Evolutionary conservation across 768 basidiomycete species (phyloP).

Genomic region (Mycena kentingensis): DNA sequence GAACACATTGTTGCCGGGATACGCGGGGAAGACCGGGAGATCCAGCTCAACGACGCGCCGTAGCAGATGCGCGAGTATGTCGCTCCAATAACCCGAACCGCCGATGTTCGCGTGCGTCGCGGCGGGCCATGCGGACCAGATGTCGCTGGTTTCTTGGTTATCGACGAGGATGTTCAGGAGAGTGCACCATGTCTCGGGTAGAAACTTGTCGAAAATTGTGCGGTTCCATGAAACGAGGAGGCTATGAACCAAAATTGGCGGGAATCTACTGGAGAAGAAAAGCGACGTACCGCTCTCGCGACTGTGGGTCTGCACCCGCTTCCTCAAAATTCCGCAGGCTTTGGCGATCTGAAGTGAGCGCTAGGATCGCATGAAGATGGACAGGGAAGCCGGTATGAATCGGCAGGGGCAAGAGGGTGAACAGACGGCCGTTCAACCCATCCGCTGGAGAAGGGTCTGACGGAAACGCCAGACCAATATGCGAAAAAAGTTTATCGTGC

Average conservation of each 20-base stretch:
- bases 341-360: slow-evolving; percentile 47
- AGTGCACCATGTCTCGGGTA: slow-evolving; percentile 18
- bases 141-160: slow-evolving; percentile 13
- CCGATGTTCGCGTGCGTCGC: not conserved
- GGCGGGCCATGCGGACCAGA: slow-evolving; percentile 26
- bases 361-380: slow-evolving; percentile 50
- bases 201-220: slow-evolving; percentile 23
- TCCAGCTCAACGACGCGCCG: slow-evolving; percentile 6
- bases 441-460: slow-evolving; percentile 20
- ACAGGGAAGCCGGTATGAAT: slow-evolving; percentile 45
- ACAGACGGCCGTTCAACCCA: slow-evolving; percentile 41
- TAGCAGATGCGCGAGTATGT: slow-evolving; percentile 14
- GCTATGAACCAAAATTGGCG: not conserved
- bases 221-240: slow-evolving; percentile 27
- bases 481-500: slow-evolving; percentile 44
- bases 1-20: slow-evolving; percentile 20
- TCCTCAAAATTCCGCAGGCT: slow-evolving; percentile 46
- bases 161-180: slow-evolving; percentile 19
- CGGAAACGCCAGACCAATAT: slow-evolving; percentile 41
- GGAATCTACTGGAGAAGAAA: not conserved
- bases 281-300: slow-evolving; percentile 24
- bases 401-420: slow-evolving; percentile 52
- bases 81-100: slow-evolving; percentile 12
- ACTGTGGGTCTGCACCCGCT: slow-evolving; percentile 16
- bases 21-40: slow-evolving; percentile 10